Evolutionary conservation across 2,329 filamentous ascomycete species (phyloP).

Genomic region (Orbilia oligospora): DNA sequence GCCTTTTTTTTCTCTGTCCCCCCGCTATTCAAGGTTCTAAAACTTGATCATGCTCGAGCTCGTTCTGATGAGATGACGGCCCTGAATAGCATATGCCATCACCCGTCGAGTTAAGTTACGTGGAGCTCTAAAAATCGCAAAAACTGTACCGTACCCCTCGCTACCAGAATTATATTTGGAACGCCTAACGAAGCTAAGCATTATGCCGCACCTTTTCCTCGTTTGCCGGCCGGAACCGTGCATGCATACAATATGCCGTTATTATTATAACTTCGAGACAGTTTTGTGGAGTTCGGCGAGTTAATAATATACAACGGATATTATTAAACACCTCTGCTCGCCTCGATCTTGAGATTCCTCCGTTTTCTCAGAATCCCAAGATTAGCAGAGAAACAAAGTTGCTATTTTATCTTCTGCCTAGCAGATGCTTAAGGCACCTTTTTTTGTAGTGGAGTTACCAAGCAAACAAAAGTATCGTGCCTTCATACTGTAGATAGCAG

Average conservation of each 20-base stretch:
- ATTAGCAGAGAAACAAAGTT: neutral
- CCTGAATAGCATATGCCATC: neutral
- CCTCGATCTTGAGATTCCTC: conserved; percentile 1
- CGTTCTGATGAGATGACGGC: neutral
- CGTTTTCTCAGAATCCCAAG: neutral
- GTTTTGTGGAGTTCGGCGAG: neutral
- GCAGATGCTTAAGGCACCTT: conserved; percentile 34
- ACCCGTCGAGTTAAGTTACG: no score
- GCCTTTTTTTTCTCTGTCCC: neutral
- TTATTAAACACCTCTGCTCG: neutral
- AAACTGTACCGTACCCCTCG: neutral
- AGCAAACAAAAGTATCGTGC: conserved; percentile 22
- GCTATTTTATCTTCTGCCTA: conserved; percentile 23
- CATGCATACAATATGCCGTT: neutral
- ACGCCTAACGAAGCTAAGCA: neutral
- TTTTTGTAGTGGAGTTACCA: conserved; percentile 9
- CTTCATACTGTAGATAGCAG: neutral
- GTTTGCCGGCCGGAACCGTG: neutral
- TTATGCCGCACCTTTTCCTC: conserved; percentile 14
- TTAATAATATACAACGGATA: conserved; percentile 14
- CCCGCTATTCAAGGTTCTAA: conserved; percentile 7
- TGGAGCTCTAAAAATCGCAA: conserved; percentile 3
- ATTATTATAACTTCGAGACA: no score
- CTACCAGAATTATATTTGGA: conserved; percentile 21
- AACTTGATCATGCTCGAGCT: conserved; percentile 4